Evolutionary conservation across 148 eudicot species (phyloP), one percentile per base, ranked within the genome.

Genomic region (Chenopodium formosanum): DNA sequence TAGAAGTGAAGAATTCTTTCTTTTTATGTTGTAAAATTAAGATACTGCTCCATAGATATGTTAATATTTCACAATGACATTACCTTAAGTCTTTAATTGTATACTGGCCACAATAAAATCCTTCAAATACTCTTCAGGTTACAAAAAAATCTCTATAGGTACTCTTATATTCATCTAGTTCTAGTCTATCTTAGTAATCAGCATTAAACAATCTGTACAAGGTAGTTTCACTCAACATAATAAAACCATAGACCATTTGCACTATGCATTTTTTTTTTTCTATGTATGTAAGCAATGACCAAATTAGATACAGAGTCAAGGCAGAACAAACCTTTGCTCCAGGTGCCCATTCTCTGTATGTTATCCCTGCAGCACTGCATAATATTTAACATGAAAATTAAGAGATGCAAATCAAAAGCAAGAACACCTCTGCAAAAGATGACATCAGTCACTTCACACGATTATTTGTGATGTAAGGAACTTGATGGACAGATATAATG

Each of bases 301-400:
- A 44, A 44, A 17, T 16, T 31, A 1, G 83, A 32, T 10, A 78
- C 0, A 64, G 53, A 68, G 56, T 7, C 52, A 23, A 56, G 79
- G 74, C 50, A 80, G 79, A 78, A 86, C 90, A 79, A 82, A 96
- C 99, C 99, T 85, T 88, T 83, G 98, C 99, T 25, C 95, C 99
- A 27, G 99, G 98, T 40, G 98, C 99, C 99, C 98, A 96, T 85
- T 96, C 99, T 86, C 97, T 89, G 85, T 96, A 96, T 22, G 94
- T 96, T 77, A 96, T 92, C 74, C 99, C 99, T 52, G 91, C 82
- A 40, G 86, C 89, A 86, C 99, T 96, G 92, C 77, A 80, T 82
- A 77, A 82, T 72, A 64, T 75, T 79, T 81, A 50, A 67, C 48
- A 86, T 1, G 64, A 77, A 76, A 67, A 83, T 88, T 62, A 87